phyloP scores from a whole-genome alignment of 2,329 filamentous ascomycete species.

The Beauveria asiatica region DNA sequence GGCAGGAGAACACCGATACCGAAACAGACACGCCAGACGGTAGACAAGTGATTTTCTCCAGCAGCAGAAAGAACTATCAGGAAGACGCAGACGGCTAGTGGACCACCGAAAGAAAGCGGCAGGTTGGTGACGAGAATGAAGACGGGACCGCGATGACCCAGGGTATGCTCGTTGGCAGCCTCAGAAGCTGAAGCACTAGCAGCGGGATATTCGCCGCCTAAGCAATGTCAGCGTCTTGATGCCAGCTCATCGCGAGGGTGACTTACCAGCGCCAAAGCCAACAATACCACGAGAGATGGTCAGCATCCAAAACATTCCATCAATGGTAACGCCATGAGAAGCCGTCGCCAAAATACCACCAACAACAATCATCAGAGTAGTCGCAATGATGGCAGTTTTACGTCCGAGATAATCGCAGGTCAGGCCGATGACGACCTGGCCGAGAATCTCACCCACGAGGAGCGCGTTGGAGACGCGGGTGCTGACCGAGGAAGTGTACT shows the following conservation, averaged over 20 bases:
- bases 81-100: slow-evolving; percentile 34
- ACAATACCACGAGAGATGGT: slow-evolving; percentile 39
- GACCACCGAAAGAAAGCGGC: slow-evolving; percentile 23
- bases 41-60: slow-evolving; percentile 26
- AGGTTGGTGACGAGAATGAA: slow-evolving; percentile 39
- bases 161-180: slow-evolving; percentile 37
- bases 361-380: slow-evolving; percentile 38
- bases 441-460: slow-evolving; percentile 34
- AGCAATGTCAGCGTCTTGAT: neutral
- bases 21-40: slow-evolving; percentile 41
- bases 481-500: slow-evolving; percentile 29
- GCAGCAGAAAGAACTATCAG: slow-evolving; percentile 35
- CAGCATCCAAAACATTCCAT: slow-evolving; percentile 46
- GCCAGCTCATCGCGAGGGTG: neutral
- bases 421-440: slow-evolving; percentile 31
- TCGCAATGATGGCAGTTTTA: slow-evolving; percentile 37
- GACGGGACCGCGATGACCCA: slow-evolving; percentile 29
- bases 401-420: slow-evolving; percentile 41
- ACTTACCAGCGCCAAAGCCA: slow-evolving; percentile 33
- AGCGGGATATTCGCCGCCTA: slow-evolving; percentile 36
- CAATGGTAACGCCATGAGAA: slow-evolving; percentile 33
- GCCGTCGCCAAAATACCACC: slow-evolving; percentile 39
- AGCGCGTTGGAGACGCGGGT: slow-evolving; percentile 34
- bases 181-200: slow-evolving; percentile 37
- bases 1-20: slow-evolving; percentile 41